Evolutionary conservation across 495 filamentous ascomycete genomes (phyloP).

Genomic region (Penicillium herquei): DNA sequence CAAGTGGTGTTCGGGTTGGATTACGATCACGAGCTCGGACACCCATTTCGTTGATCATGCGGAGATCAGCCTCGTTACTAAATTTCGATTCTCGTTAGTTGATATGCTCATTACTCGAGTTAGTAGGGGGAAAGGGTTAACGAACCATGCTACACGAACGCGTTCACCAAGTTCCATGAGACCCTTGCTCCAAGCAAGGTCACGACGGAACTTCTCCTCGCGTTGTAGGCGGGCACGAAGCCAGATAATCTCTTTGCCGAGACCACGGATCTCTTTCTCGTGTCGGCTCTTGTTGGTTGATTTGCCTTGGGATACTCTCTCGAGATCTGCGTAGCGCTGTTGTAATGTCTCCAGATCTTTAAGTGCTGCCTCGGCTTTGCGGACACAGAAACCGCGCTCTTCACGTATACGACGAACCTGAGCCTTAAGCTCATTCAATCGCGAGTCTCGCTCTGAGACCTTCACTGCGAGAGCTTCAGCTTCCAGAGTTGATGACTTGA

Average conservation of each 20-base stretch:
- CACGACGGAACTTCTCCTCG: constrained; percentile 74
- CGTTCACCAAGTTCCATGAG: constrained; percentile 73
- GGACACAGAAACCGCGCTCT: constrained; percentile 52
- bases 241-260: constrained; percentile 88
- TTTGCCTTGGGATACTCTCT: constrained; percentile 38
- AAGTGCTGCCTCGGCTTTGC: constrained; percentile 45
- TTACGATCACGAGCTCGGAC: constrained; percentile 46
- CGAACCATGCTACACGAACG: constrained; percentile 81
- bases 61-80: constrained; percentile 90
- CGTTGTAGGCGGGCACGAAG: constrained; percentile 73
- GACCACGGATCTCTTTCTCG: constrained; percentile 74
- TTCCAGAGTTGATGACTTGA: constrained; percentile 65
- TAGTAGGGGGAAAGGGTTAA: constrained; percentile 23
- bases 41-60: constrained; percentile 77
- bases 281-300: constrained; percentile 58
- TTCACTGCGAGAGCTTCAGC: constrained; percentile 63
- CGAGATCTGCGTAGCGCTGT: constrained; percentile 51
- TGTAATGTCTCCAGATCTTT: constrained; percentile 56
- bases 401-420: constrained; percentile 58
- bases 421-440: constrained; percentile 54
- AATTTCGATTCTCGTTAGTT: constrained; percentile 21
- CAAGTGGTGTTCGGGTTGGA: constrained; percentile 32
- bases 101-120: constrained; percentile 3
- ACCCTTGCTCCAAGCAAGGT: constrained; percentile 78
- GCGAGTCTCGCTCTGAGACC: constrained; percentile 51